Percentiles rank a stretch among this genome's conserved stretches.
phyloP scores from a whole-genome alignment of 129 eudicot genomes.

The Saposhnikovia divaricata region DNA sequence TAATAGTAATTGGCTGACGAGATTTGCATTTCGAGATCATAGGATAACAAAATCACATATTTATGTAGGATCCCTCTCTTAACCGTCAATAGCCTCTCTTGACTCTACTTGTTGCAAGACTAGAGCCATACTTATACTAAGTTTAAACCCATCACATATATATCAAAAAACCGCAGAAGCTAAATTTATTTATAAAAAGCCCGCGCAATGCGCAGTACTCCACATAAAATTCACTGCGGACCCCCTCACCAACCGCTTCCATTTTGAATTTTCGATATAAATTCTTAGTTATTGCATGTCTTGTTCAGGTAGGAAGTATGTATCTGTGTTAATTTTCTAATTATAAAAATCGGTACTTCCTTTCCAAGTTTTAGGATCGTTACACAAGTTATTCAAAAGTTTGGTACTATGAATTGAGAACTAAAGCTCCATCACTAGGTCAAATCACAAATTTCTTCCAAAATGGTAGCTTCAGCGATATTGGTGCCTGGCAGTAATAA shows the following conservation, averaged over 20 bases:
- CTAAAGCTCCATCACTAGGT: neutral
- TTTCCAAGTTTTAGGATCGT: neutral
- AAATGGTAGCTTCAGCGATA: neutral
- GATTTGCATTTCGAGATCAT: neutral
- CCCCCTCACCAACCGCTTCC: neutral
- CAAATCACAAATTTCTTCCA: neutral
- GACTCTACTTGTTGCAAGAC: neutral
- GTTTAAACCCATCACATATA: neutral
- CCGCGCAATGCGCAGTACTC: neutral
- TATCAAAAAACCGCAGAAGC: neutral
- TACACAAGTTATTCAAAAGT: neutral
- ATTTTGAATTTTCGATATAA: neutral
- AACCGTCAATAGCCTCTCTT: neutral
- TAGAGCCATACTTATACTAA: neutral
- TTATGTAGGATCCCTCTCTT: neutral
- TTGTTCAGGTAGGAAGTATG: neutral
- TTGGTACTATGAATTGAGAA: neutral
- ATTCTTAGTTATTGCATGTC: neutral
- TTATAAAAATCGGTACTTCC: neutral
- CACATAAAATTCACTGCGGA: neutral
- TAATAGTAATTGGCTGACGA: neutral
- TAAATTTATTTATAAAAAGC: neutral
- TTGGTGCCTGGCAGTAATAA: neutral
- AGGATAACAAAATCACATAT: too few species aligned
- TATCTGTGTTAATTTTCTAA: neutral